Evolutionary conservation across 176 grass and related monocot species (phyloP), one percentile per base, ranked within the genome.

Genomic region (Cocos nucifera): DNA sequence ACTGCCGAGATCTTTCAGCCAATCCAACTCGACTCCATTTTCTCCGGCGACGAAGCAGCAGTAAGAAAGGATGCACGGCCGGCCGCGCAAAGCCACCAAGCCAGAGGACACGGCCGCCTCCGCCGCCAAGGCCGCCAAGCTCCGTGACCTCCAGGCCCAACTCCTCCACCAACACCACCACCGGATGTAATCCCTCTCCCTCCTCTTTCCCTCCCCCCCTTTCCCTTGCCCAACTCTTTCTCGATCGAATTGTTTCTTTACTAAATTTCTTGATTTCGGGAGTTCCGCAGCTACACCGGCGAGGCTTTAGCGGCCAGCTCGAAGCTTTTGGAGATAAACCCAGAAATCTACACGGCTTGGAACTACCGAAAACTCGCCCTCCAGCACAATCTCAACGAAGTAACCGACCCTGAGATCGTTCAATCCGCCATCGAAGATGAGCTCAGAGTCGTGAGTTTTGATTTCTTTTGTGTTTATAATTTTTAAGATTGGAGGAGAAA

Each of bases 271-370:
- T 35, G 35, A 14, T 44, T 3, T 29, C 30, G 10, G 19, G 3
- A 9, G 52, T 55, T 4, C 3, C 56, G 20, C 27, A 97, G 92
- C 64, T 91, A 85, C 75, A 91, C 84, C 14, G 82, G 85, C 32
- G 92, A 91, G 65, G 92, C 92, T 2, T 53, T 97, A 20, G 71
- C 72, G 16, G 54, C 83, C 23, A 85, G 84, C 73, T 88, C 86
- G 17, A 97, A 91, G 75, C 79, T 97, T 50, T 77, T 97, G 4
- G 92, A 85, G 78, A 77, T 97, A 57, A 97, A 97, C 48, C 92
- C 92, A 29, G 92, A 97, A 54, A 56, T 86, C n/a, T 88, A 88
- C 66, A 91, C 81, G 2, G 81, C 75, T 5, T 91, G 92, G 92
- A 97, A 97, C 75, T 91, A 91, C 57, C 67, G 92, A 48, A 97